phyloP scores from a whole-genome alignment of 768 basidiomycete species.

The Fomitopsis pulvina region DNA sequence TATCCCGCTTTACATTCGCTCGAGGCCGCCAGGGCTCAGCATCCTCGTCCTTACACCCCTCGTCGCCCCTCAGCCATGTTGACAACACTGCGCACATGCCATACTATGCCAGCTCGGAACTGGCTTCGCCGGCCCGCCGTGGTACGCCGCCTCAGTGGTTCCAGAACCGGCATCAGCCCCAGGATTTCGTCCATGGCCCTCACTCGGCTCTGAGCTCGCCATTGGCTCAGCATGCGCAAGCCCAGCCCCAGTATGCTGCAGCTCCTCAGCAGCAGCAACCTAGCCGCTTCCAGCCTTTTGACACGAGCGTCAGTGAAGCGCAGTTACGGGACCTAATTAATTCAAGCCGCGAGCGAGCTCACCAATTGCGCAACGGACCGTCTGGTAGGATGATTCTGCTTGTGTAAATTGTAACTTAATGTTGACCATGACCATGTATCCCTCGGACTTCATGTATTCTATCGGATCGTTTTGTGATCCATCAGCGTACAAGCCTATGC shows the following conservation, averaged over 20 bases:
- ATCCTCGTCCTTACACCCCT: constrained; percentile 51
- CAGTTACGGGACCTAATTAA: constrained; percentile 74
- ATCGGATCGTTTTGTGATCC: constrained; percentile 22
- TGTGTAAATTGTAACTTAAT: constrained; percentile 27
- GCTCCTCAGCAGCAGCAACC: constrained; percentile 11
- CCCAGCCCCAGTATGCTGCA: constrained; percentile 26
- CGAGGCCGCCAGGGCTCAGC: constrained; percentile 61
- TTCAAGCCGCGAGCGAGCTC: constrained; percentile 55
- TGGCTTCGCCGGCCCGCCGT: constrained; percentile 26
- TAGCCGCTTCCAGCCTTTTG: constrained; percentile 51
- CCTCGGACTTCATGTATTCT: constrained; percentile 18
- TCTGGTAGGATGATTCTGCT: constrained; percentile 45
- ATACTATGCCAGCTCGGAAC: constrained; percentile 34
- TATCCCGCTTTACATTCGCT: constrained; percentile 80
- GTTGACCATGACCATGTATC: constrained; percentile 24
- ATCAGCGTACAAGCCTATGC: constrained; percentile 26
- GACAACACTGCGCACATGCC: constrained; percentile 43
- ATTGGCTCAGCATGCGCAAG: constrained; percentile 39
- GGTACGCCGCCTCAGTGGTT: constrained; percentile 39
- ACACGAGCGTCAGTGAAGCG: constrained; percentile 61
- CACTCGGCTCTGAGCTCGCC: constrained; percentile 38
- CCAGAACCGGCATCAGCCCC: constrained; percentile 32
- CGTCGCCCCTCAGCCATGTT: constrained; percentile 45
- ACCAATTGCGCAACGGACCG: constrained; percentile 26
- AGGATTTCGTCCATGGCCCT: constrained; percentile 34